Conservation (phyloP, 2,329 filamentous ascomycete species). For the Pseudogymnoascus verrucosus region DNA sequence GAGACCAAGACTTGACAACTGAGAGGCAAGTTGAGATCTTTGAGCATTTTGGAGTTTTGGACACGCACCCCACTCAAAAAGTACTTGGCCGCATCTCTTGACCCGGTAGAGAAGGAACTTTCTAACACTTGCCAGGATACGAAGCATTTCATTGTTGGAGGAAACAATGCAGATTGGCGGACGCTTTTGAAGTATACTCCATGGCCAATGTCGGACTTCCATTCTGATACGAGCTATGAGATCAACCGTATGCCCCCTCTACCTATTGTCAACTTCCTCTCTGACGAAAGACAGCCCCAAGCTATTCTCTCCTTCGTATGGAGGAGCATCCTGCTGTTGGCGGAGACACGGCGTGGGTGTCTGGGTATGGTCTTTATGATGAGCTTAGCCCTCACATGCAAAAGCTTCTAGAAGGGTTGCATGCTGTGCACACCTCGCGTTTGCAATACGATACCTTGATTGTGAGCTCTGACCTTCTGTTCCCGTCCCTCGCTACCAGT, state of each 20-base stretch:
- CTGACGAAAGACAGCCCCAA: background rate
- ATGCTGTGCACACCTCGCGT: constrained; percentile 20
- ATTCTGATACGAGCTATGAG: constrained; percentile 10
- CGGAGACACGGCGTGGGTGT: constrained; percentile 15
- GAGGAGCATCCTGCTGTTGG: constrained; percentile 10
- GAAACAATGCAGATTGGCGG: constrained; percentile 9
- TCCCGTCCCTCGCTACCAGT: background rate
- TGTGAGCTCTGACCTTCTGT: background rate
- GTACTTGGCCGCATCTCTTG: background rate
- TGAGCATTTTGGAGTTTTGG: constrained; percentile 17
- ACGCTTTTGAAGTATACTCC: constrained; percentile 9
- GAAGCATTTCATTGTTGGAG: constrained; percentile 10
- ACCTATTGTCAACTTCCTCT: background rate
- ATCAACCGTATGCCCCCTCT: constrained; percentile 1
- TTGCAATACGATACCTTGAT: constrained; percentile 17
- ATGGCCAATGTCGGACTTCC: constrained; percentile 10
- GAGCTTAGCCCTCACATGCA: constrained; percentile 18
- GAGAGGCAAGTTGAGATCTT: constrained; percentile 19
- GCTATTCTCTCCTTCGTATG: constrained; percentile 10
- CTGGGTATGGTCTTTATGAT: constrained; percentile 20
- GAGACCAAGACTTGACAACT: constrained; percentile 19
- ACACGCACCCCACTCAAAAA: constrained; percentile 12
- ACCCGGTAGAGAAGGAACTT: background rate
- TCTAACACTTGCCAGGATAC: background rate
- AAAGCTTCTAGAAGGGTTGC: constrained; percentile 16